A percentile compares a stretch with the other conserved stretches of the same genome.
phyloP scores from a whole-genome alignment of 2,329 filamentous ascomycete species.

The Fusarium sororula region DNA sequence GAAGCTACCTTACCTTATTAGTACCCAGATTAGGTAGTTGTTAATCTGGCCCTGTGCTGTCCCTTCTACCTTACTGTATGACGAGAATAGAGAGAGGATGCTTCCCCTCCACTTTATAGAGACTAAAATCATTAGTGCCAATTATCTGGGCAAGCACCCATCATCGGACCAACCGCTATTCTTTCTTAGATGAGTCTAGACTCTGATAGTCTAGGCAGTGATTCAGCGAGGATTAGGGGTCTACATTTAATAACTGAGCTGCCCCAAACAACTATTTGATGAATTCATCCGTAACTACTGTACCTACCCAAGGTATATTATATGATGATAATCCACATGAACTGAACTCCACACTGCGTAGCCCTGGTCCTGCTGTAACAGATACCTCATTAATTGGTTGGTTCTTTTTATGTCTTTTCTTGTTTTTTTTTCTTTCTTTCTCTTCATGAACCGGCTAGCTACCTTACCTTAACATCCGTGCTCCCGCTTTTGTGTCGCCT shows the following conservation, averaged over 20 bases:
- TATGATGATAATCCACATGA: neutral
- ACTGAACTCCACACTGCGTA: neutral
- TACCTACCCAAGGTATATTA: neutral
- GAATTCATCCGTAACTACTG: neutral
- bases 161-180: neutral
- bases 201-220: neutral
- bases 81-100: neutral
- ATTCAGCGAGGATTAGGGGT: neutral
- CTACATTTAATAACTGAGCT: neutral
- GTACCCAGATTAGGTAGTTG: neutral
- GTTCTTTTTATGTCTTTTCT: neutral
- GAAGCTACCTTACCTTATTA: neutral
- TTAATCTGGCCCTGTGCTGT: neutral
- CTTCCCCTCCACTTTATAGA: neutral
- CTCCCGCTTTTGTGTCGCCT: slow-evolving; percentile 16
- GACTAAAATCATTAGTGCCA: neutral
- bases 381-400: neutral
- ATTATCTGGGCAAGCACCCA: neutral
- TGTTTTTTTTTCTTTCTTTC: neutral
- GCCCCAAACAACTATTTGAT: neutral
- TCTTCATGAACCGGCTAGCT: neutral
- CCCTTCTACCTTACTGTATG: neutral
- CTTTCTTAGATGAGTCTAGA: neutral
- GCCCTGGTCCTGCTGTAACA: neutral
- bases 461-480: neutral